These are phyloP conservation scores for Rosa persica DNA, from an alignment of 306 rosid genomes.

Conservation along the genomic window DNA sequence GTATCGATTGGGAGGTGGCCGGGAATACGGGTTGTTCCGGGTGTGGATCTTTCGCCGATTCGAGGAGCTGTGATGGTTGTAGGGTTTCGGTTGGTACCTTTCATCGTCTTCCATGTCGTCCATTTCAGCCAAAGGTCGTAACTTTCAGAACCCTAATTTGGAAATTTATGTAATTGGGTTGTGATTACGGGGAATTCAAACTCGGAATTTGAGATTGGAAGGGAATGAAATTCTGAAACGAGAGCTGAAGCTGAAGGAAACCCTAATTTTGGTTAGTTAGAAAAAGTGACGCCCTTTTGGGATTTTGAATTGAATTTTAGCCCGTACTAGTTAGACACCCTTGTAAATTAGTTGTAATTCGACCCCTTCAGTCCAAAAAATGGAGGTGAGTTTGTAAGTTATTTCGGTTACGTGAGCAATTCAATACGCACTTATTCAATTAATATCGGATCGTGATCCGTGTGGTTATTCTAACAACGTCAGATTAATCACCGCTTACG, in stretches of 20 bases:
- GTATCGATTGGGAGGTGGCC: slow-evolving; percentile 31
- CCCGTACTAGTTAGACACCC: not conserved
- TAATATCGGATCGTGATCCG: no score
- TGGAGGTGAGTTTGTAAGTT: no score
- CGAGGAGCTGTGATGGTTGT: slow-evolving; percentile 34
- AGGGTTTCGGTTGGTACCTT: slow-evolving; percentile 50
- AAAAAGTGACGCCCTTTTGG: not conserved
- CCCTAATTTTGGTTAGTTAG: not conserved
- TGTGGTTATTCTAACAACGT: no score
- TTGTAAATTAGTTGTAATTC: not conserved
- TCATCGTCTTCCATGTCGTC: slow-evolving; percentile 59
- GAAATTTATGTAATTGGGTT: not conserved
- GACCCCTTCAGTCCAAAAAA: not conserved
- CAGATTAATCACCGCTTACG: no score
- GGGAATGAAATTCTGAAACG: not conserved
- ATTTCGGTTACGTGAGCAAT: no score
- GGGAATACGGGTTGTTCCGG: slow-evolving; percentile 37
- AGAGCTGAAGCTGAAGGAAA: not conserved
- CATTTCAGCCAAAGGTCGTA: slow-evolving; percentile 22
- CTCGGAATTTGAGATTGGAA: not conserved
- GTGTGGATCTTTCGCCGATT: slow-evolving; percentile 43
- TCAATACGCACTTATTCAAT: no score
- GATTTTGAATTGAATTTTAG: not conserved
- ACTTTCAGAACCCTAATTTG: not conserved
- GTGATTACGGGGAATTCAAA: not conserved